Evolutionary conservation across 805 yeast genomes (phyloP).

Genomic region (Saccharomycopsis sp.): DNA sequence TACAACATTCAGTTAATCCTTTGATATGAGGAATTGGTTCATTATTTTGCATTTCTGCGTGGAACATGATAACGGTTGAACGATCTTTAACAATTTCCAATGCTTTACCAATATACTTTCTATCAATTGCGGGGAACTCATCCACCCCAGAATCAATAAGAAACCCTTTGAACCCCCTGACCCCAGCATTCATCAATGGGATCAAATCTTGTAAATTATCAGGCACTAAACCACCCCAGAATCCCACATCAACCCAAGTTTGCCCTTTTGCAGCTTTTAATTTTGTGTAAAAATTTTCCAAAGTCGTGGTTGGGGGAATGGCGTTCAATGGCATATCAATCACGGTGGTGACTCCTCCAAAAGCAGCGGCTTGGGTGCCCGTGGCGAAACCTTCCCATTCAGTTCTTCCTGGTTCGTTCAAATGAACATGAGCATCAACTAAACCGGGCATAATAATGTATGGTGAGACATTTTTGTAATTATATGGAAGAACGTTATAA

Average conservation of each 20-base stretch:
- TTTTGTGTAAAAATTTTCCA: slow-evolving; percentile 65
- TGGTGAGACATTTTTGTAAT: slow-evolving; percentile 50
- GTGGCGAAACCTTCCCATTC: slow-evolving; percentile 99
- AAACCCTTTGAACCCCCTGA: slow-evolving; percentile 89
- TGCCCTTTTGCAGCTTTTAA: slow-evolving; percentile 70
- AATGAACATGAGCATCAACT: slow-evolving; percentile 88
- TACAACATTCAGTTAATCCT: slow-evolving; percentile 13
- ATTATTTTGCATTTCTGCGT: slow-evolving; percentile 71
- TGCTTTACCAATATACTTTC: slow-evolving; percentile 55
- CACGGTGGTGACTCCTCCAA: slow-evolving; percentile 95
- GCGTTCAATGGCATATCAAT: slow-evolving; percentile 96
- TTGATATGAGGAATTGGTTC: slow-evolving; percentile 14
- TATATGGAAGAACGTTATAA: slow-evolving; percentile 26
- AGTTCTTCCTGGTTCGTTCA: slow-evolving; percentile 96
- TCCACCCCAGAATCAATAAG: slow-evolving; percentile 93
- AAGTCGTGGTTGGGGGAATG: slow-evolving; percentile 87
- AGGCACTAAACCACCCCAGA: slow-evolving; percentile 95
- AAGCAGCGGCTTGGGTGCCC: slow-evolving; percentile 88
- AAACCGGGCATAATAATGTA: slow-evolving; percentile 74
- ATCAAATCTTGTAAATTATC: slow-evolving; percentile 55
- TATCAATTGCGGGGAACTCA: slow-evolving; percentile 78
- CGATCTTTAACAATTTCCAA: slow-evolving; percentile 50
- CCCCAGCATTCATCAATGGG: slow-evolving; percentile 78
- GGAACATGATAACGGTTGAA: slow-evolving; percentile 77
- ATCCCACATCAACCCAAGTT: slow-evolving; percentile 88